Percentiles rank a stretch among this genome's conserved stretches.
Conservation (phyloP, 306 rosid species). For the Glycyrrhiza uralensis region DNA sequence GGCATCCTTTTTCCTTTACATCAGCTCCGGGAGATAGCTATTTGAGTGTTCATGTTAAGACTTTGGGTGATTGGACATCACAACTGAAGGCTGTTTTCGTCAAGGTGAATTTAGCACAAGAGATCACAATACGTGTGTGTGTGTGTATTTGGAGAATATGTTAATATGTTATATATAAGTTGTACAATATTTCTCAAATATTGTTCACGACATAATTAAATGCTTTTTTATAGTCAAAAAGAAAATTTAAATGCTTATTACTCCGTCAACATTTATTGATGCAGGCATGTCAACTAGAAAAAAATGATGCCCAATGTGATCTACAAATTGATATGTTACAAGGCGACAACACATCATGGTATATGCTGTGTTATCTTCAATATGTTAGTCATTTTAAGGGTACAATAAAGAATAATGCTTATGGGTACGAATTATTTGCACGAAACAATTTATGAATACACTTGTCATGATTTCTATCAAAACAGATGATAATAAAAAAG, state of each 20-base stretch:
- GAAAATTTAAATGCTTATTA: slow-evolving; percentile 3
- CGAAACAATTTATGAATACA: no score
- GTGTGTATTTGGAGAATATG: background rate
- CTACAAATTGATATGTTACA: slow-evolving; percentile 61
- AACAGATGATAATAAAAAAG: background rate
- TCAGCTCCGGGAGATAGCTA: slow-evolving; percentile 83
- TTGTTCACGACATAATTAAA: background rate
- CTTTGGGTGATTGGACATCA: slow-evolving; percentile 80
- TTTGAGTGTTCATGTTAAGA: slow-evolving; percentile 70
- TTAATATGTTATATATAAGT: background rate
- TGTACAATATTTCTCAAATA: background rate
- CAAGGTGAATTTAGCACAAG: slow-evolving; percentile 39
- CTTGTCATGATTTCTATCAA: background rate
- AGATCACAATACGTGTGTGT: background rate
- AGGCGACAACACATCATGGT: slow-evolving; percentile 50
- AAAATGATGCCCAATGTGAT: slow-evolving; percentile 59
- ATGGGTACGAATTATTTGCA: no score
- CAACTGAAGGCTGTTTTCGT: slow-evolving; percentile 62
- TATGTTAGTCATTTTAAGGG: background rate
- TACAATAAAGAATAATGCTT: background rate
- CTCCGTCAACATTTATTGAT: background rate
- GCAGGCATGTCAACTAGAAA: slow-evolving; percentile 80
- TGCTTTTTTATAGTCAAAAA: no score
- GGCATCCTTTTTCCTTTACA: slow-evolving; percentile 84
- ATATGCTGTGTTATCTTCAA: background rate